Base-by-base conservation (phyloP, 2,329 filamentous ascomycete species). In the Fusarium sp. region DNA sequence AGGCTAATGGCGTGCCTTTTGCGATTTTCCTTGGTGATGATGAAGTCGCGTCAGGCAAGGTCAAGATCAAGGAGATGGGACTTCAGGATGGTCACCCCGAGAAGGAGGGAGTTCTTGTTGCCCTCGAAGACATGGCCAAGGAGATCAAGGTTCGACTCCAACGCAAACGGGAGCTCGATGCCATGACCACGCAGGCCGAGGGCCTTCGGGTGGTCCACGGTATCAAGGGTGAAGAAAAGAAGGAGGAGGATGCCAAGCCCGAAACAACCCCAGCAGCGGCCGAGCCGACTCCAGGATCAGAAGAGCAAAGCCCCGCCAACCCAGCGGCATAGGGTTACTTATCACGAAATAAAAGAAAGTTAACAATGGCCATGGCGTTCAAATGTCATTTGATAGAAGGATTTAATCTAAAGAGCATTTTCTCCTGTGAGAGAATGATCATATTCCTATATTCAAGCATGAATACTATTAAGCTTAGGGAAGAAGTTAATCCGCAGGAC, bases 21-120 rank as follows among this genome's bases (percentile, higher is more conserved):
- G 93, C 91, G 10, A 86, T 98, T 50, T 96, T 98, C 74, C 85
- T 99, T 2, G 95, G 95, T 45, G 93, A 98, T 75, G 94, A 97
- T 58, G 95, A 98, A 81, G 83, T 97, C 42, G 90, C 90, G 64
- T 86, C 88, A 26, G 94, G 94, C 55, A 91, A 97, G 79, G 91
- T 97, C 72, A 93, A 92, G 81, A 87, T 98, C 78, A 98, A 98
- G 89, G 89, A 84, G 86, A 81, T 86, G 79, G 84, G 93, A 46
- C 84, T 97, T 58, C 86, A 87, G 6, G 91, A 96, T 42, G 93
- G 90, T 26, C 92, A 98, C 84, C 90, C 93, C 0, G 93, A 97
- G 79, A 97, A 98, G 84, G 92, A 97, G 63, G 95, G 94, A 51
- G 86, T 94, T 43, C 81, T 94, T 59, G 88, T 98, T 23, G 83